Evolutionary conservation across 495 filamentous ascomycete genomes (phyloP).

Genomic region (Daldinia bambusicola): DNA sequence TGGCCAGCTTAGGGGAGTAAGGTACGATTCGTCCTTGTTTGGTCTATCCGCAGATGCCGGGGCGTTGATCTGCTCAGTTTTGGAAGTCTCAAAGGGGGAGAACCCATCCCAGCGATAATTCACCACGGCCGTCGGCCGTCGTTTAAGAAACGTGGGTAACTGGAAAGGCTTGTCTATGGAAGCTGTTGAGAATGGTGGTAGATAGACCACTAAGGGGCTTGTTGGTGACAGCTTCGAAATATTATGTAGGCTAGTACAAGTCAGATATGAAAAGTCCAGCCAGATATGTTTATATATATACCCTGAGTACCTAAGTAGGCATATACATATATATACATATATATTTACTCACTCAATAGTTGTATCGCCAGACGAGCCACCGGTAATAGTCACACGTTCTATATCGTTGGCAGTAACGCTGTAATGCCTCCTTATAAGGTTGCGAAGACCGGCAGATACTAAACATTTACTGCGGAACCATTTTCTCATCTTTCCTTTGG

Average conservation of each 20-base stretch:
- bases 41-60: conserved; percentile 5
- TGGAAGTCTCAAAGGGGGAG: conserved; percentile 5
- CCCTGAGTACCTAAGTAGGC: not conserved
- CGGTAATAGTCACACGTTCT: conserved; percentile 39
- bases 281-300: too few species aligned
- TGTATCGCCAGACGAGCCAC: conserved; percentile 43
- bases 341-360: conserved; percentile 45
- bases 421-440: conserved; percentile 24
- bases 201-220: conserved; percentile 50
- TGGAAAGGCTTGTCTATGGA: conserved; percentile 18
- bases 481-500: conserved; percentile 62
- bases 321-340: not conserved
- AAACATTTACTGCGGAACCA: conserved; percentile 68
- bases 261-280: not conserved
- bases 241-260: conserved; percentile 48
- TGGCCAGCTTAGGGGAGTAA: conserved; percentile 53
- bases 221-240: conserved; percentile 39
- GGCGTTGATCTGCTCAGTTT: not conserved
- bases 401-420: conserved; percentile 35
- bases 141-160: conserved; percentile 47
- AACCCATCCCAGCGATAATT: conserved; percentile 55
- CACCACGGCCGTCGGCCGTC: conserved; percentile 52
- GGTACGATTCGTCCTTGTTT: conserved; percentile 14
- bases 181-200: conserved; percentile 49
- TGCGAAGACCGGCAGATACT: conserved; percentile 63